phyloP scores from a whole-genome alignment of 75 land plant species.

The Picea sitchensis region DNA sequence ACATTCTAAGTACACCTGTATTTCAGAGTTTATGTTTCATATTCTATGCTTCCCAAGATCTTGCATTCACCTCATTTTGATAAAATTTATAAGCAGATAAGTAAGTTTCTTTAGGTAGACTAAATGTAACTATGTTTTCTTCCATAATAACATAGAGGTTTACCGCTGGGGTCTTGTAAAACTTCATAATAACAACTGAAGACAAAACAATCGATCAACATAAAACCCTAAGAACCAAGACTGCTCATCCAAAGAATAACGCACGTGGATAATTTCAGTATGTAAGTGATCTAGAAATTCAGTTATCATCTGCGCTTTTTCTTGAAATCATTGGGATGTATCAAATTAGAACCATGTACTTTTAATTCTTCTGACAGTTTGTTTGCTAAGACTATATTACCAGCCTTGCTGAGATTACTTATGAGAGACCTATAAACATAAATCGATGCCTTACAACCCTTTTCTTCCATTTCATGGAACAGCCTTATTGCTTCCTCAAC shows the following conservation, averaged over 20 bases:
- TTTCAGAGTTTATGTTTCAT: background rate
- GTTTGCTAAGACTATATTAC: conserved; percentile 35
- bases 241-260: background rate
- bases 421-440: conserved; percentile 41
- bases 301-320: conserved; percentile 10
- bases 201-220: background rate
- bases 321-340: conserved; percentile 44
- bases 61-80: background rate
- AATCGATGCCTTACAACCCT: conserved; percentile 29
- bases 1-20: background rate
- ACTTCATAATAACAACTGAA: background rate
- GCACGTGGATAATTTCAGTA: background rate
- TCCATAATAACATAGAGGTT: background rate
- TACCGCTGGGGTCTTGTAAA: background rate
- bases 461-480: conserved; percentile 56
- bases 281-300: background rate
- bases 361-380: conserved; percentile 45
- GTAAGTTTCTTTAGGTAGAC: background rate
- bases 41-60: background rate
- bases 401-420: conserved; percentile 37
- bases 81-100: background rate
- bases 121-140: background rate
- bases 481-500: conserved; percentile 45
- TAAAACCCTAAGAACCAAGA: background rate
- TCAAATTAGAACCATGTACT: conserved; percentile 20